Conservation (phyloP, 768 basidiomycete species). For the Strobilomyces dryophilus region DNA sequence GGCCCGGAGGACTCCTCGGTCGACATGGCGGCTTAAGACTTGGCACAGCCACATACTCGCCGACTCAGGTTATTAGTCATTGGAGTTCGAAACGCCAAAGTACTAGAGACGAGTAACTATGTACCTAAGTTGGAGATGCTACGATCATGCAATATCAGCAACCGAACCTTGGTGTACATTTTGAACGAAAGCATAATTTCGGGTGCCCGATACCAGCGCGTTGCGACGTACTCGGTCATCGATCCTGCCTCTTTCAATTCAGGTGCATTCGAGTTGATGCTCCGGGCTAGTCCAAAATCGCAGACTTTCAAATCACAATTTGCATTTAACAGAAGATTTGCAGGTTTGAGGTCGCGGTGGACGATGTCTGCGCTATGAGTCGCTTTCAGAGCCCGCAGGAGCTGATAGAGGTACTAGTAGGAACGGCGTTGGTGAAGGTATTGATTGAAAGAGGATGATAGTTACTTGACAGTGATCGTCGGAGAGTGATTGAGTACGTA, state of each 20-base stretch:
- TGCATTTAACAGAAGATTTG: slow-evolving; percentile 83
- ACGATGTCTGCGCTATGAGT: slow-evolving; percentile 84
- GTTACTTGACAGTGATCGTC: slow-evolving; percentile 84
- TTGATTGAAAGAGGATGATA: background rate
- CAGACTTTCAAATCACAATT: slow-evolving; percentile 89
- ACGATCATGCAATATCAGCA: background rate
- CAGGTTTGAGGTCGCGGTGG: slow-evolving; percentile 78
- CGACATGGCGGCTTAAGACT: slow-evolving; percentile 26
- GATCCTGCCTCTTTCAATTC: slow-evolving; percentile 61
- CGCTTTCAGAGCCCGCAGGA: slow-evolving; percentile 82
- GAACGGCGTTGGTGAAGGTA: slow-evolving; percentile 1
- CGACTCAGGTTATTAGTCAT: too few relatives aligned
- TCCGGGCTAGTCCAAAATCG: slow-evolving; percentile 82
- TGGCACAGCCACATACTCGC: slow-evolving; percentile 10
- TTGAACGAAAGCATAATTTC: slow-evolving; percentile 96
- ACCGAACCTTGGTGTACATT: slow-evolving; percentile 68
- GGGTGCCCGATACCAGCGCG: slow-evolving; percentile 89
- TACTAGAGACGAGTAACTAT: too few relatives aligned
- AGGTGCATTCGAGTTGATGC: slow-evolving; percentile 48
- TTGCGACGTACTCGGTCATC: slow-evolving; percentile 87
- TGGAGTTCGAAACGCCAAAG: too few relatives aligned
- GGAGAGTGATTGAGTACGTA: slow-evolving; percentile 83
- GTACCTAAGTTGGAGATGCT: too few relatives aligned
- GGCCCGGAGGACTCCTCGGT: slow-evolving; percentile 16
- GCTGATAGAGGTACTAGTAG: slow-evolving; percentile 76